Percentiles rank a stretch among this genome's conserved stretches.
Conservation (phyloP, 208 protist genomes). For the Leptomonas seymouri region DNA sequence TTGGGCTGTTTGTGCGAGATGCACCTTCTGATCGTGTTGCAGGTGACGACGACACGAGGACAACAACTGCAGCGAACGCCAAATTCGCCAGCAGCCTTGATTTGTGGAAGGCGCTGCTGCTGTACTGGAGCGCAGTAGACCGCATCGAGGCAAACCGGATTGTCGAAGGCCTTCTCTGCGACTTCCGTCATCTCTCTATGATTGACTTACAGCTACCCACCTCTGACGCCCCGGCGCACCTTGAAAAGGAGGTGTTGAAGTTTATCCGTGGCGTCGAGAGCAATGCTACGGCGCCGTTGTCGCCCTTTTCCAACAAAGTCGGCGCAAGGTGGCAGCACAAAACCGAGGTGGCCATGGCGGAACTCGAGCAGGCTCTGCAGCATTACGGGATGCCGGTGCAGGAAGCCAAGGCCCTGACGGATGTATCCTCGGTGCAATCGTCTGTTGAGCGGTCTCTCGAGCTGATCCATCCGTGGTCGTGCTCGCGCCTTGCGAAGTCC, state of each 20-base stretch:
- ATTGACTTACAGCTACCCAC: conserved; percentile 59
- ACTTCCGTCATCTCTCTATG: conserved; percentile 60
- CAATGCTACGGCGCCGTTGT: neutral
- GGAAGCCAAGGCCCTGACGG: neutral
- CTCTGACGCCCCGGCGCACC: conserved; percentile 44
- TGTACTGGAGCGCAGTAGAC: conserved; percentile 42
- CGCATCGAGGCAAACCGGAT: conserved; percentile 38
- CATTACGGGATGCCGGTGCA: conserved; percentile 21
- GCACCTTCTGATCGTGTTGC: too few relatives aligned
- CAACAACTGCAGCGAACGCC: neutral
- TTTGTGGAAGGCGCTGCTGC: conserved; percentile 29
- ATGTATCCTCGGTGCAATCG: conserved; percentile 11
- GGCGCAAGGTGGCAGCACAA: conserved; percentile 15
- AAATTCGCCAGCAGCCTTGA: conserved; percentile 1
- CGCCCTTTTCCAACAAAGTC: conserved; percentile 1
- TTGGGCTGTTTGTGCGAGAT: neutral
- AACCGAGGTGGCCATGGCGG: conserved; percentile 1
- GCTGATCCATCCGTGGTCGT: conserved; percentile 15
- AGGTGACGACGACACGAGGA: neutral
- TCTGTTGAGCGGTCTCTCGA: conserved; percentile 9
- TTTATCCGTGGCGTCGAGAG: conserved; percentile 66
- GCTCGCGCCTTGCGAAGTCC: conserved; percentile 14
- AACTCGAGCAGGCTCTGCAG: conserved; percentile 28
- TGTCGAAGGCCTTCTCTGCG: conserved; percentile 39
- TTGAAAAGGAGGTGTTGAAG: conserved; percentile 58